Percentiles rank a stretch among this genome's conserved stretches.
Evolutionary conservation across 305 asterid genomes (phyloP).

Genomic region (Fraxinus ornus): DNA sequence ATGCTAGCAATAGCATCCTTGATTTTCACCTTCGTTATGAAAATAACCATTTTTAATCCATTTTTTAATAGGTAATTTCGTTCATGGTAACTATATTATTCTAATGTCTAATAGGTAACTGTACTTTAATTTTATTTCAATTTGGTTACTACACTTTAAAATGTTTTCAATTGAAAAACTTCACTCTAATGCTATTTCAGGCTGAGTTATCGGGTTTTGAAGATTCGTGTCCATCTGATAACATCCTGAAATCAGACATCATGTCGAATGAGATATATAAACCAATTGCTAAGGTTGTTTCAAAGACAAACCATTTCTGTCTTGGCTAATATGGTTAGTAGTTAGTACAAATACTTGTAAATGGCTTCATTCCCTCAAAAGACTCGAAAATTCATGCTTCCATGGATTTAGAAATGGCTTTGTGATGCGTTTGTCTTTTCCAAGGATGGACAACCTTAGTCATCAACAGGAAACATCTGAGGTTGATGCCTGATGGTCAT

Average conservation of each 20-base stretch:
- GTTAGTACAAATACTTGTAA: neutral
- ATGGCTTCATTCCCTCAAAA: neutral
- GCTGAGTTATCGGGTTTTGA: neutral
- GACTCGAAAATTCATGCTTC: neutral
- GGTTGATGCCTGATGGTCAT: neutral
- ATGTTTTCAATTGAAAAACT: no score
- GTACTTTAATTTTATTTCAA: no score
- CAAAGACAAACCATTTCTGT: neutral
- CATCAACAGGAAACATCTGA: neutral
- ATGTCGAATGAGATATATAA: neutral
- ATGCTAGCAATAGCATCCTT: no score
- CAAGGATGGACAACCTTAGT: neutral
- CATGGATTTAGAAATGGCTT: neutral
- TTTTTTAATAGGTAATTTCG: no score
- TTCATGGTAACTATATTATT: no score
- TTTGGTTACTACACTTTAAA: no score
- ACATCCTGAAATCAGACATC: neutral
- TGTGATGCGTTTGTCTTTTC: neutral
- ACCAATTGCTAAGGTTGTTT: neutral
- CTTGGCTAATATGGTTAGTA: neutral
- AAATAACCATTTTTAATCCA: no score
- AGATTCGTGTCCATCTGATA: neutral
- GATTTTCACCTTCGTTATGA: no score
- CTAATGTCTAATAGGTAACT: no score
- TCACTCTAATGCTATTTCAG: no score